Conservation (phyloP, 2,329 filamentous ascomycete species). For the Leptographium radiaticola region DNA sequence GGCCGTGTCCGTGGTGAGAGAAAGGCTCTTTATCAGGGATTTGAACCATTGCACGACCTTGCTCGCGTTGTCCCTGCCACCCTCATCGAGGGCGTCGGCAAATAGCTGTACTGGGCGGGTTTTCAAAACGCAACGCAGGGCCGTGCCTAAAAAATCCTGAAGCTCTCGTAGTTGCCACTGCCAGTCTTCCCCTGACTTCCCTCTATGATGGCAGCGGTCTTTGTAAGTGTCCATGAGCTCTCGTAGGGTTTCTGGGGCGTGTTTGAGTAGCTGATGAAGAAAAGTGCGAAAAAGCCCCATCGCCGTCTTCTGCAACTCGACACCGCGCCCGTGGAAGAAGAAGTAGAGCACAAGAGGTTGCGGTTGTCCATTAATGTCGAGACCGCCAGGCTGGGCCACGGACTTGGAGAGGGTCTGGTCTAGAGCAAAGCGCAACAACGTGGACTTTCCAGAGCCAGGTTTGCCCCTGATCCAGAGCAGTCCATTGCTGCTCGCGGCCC, state of each 20-base stretch:
- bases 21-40: constrained; percentile 12
- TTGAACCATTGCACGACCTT: constrained; percentile 13
- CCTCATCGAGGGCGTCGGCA: constrained; percentile 24
- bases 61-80: constrained; percentile 14
- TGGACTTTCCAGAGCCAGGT: constrained; percentile 17
- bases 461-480: constrained; percentile 28
- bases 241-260: constrained; percentile 10
- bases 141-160: constrained; percentile 8
- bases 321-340: constrained; percentile 23
- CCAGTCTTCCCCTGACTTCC: constrained; percentile 2
- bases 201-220: background rate
- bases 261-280: constrained; percentile 18
- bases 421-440: constrained; percentile 21
- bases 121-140: constrained; percentile 13
- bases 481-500: constrained; percentile 3
- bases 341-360: constrained; percentile 15
- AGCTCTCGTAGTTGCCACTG: background rate
- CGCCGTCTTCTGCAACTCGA: constrained; percentile 17
- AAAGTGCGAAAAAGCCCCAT: constrained; percentile 22
- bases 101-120: constrained; percentile 15
- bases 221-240: constrained; percentile 4
- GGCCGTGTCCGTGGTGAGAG: background rate
- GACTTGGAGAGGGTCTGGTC: background rate
- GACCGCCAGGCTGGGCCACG: background rate
- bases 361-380: background rate